Evolutionary conservation across 176 grass and related monocot species (phyloP), one percentile per base, ranked within the genome.

Genomic region (Canna indica): DNA sequence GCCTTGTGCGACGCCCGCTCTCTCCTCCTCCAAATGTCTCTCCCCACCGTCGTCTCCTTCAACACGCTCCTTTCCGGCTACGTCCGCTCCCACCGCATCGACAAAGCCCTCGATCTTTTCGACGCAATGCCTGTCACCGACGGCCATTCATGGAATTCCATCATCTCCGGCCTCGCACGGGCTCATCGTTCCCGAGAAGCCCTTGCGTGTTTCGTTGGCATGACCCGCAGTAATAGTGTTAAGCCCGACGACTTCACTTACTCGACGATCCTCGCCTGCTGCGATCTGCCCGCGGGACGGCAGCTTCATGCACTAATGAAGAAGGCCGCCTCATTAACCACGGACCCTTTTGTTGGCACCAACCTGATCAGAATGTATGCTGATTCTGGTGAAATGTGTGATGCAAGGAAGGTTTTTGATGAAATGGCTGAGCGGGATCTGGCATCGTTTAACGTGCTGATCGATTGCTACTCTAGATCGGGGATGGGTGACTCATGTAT

Each of bases 41-140:
- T 16, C 26, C 68, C 68, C 34, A 58, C 16, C 34, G n/a, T 48
- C 52, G 22, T 73, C 33, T 73, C 50, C 16, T 73, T 58, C 71
- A 73, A 73, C 73, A 33, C 59, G 8, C 73, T 75, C 59, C 59
- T 75, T 59, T 48, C 59, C 30, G 73, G 29, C 30, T 48, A 25
- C 73, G 73, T 64, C 59, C 27, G 22, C 42, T 47, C 39, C 39
- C 22, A 33, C 59, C 59, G 58, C 39, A 47, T 33, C 42, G 73
- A 64, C 44, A 59, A 75, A 7, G 73, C 73, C 41, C 9, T 75
- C 42, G 29, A 63, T 1, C 59, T 65, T 16, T 48, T 75, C 59
- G 73, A 73, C 34, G 34, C 33, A n/a, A 73, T 41, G 52, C 52
- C 53, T 7, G 14, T 22, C 33, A 4, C 71, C 20, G 71, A 73